Evolutionary conservation across 106 monocot species (phyloP), one percentile per base, ranked within the genome.

Genomic region (Dendrobium nobile): DNA sequence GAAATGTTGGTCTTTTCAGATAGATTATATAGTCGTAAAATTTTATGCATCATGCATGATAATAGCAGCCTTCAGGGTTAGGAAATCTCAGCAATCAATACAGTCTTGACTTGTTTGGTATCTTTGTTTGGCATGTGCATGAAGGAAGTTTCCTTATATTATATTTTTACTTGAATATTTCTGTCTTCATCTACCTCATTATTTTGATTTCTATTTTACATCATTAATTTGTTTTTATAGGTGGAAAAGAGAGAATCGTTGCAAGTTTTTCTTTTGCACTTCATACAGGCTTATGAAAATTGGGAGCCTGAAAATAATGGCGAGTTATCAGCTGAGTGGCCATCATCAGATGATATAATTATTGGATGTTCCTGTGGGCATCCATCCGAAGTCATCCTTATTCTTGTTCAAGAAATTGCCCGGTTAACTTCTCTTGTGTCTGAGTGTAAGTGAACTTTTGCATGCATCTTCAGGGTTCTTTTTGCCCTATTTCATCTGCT

Each of bases 331-430:
- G 56, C n/a, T 54, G 85, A 82, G 42, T 85, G 77, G 67, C 40
- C 83, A 78, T 77, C 83, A 72, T 77, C 79, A 72, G 89, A 89
- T 41, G 85, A 89, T 87, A 79, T 79, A 28, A 41, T 91, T 78
- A 18, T 84, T 58, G 95, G 98, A 82, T 95, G 98, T 78, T 91
- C 88, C 16, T 77, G 31, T 82, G 98, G 94, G 48, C 98, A 98
- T 90, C 98, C 98, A 84, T 92, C 95, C 47, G 94, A 98, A 81
- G 88, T 98, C 72, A 87, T 89, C 48, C 91, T 95, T 78, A 91
- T 95, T 87, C 80, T 98, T 43, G 78, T 95, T 82, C 98, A 98
- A 77, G 94, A 98, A 84, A 84, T 98, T 79, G 83, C 87, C 80
- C 84, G 89, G 43, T 85, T 98, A 84, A 89, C 89, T 86, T 82